phyloP scores from a whole-genome alignment of 495 filamentous ascomycete genomes.

The Thozetella sp. region DNA sequence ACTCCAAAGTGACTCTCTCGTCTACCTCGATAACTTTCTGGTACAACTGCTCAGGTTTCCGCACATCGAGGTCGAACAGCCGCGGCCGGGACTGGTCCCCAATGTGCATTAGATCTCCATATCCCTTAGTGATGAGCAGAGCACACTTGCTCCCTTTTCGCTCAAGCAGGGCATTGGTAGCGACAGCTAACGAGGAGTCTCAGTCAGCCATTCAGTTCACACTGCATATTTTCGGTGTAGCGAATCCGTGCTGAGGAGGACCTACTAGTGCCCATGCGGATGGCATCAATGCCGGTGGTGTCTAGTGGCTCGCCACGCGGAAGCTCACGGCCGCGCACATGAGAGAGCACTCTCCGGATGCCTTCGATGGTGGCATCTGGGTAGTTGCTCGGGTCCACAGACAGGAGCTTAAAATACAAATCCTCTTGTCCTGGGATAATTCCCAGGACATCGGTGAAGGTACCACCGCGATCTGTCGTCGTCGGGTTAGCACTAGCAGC shows the following conservation, averaged over 20 bases:
- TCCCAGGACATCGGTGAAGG: constrained; percentile 68
- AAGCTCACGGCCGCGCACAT: constrained; percentile 73
- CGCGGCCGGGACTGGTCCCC: constrained; percentile 85
- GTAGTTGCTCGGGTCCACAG: constrained; percentile 89
- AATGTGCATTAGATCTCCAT: constrained; percentile 87
- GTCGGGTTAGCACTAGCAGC: not conserved
- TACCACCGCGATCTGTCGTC: constrained; percentile 60
- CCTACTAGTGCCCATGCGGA: constrained; percentile 79
- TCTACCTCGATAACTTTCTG: constrained; percentile 76
- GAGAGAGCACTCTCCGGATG: constrained; percentile 85
- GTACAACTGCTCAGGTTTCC: constrained; percentile 79
- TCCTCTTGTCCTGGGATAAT: constrained; percentile 67
- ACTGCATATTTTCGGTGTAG: not conserved
- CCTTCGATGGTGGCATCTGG: constrained; percentile 88
- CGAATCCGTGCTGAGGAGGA: not conserved
- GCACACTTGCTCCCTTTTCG: constrained; percentile 92
- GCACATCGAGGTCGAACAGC: constrained; percentile 82
- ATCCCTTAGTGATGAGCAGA: constrained; percentile 89
- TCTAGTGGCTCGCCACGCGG: constrained; percentile 82
- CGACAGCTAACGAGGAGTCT: constrained; percentile 49
- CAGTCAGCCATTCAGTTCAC: not conserved
- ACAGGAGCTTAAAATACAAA: constrained; percentile 84
- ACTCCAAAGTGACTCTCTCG: constrained; percentile 87
- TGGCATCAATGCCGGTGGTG: constrained; percentile 79
- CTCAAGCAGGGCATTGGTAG: constrained; percentile 87